These are phyloP conservation scores for Martiniozyma asiatica DNA, from an alignment of 1,139 yeast genomes.

Conservation along the genomic window DNA sequence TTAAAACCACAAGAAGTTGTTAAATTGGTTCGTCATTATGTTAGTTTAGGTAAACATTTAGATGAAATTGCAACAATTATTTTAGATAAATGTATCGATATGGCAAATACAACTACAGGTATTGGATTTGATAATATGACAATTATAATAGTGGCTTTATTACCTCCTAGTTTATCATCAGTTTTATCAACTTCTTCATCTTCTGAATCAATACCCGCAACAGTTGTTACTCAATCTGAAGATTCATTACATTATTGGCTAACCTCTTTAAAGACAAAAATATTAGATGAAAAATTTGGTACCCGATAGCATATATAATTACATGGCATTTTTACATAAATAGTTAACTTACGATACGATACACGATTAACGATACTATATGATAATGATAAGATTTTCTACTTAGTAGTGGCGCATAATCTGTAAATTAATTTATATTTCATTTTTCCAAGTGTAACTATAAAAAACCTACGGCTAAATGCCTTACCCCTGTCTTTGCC, in stretches of 20 bases:
- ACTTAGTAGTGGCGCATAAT: too few species aligned
- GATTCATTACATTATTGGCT: constrained; percentile 46
- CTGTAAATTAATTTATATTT: too few species aligned
- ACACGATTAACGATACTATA: too few species aligned
- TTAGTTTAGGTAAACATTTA: constrained; percentile 44
- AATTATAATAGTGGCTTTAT: constrained; percentile 45
- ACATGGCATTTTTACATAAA: too few species aligned
- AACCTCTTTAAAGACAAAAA: constrained; percentile 34
- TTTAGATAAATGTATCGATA: constrained; percentile 54
- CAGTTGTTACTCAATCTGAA: constrained; percentile 6
- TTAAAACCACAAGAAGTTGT: constrained; percentile 48
- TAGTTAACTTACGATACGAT: too few species aligned
- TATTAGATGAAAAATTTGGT: constrained; percentile 36
- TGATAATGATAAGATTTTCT: too few species aligned
- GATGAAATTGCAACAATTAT: constrained; percentile 48
- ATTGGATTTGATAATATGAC: constrained; percentile 80
- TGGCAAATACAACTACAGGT: constrained; percentile 66
- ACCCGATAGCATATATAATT: too few species aligned
- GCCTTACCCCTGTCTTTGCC: too few species aligned
- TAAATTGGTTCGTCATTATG: constrained; percentile 41
- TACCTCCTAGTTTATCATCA: constrained; percentile 2
- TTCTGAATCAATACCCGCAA: neutral
- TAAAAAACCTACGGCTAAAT: too few species aligned
- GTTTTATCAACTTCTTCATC: neutral
- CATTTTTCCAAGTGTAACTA: too few species aligned